phyloP scores from a whole-genome alignment of 768 basidiomycete species.

The Lanmaoa pseudosensibilis region DNA sequence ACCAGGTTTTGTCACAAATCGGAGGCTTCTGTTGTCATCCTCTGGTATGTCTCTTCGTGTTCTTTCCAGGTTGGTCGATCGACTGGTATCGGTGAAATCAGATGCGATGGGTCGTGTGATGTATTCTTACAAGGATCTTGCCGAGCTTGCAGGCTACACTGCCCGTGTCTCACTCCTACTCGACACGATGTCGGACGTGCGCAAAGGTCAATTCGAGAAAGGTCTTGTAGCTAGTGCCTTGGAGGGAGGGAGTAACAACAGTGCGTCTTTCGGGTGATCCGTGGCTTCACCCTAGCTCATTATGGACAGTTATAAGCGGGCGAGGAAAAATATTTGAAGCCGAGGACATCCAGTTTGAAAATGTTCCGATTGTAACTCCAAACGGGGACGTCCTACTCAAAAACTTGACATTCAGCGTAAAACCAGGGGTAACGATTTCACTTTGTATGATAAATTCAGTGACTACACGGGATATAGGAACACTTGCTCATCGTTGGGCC shows the following conservation, averaged over 20 bases:
- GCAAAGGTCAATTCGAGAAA: constrained; percentile 84
- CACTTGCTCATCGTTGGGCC: constrained; percentile 92
- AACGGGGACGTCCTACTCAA: constrained; percentile 91
- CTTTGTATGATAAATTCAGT: background rate
- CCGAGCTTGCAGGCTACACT: constrained; percentile 95
- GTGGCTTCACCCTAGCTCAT: constrained; percentile 1
- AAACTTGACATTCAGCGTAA: constrained; percentile 84
- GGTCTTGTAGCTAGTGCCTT: constrained; percentile 74
- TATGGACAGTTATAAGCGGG: constrained; percentile 65
- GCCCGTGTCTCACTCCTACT: constrained; percentile 85
- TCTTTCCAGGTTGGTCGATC: background rate
- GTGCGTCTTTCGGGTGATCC: constrained; percentile 43
- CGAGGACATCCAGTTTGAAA: constrained; percentile 88
- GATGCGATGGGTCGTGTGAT: constrained; percentile 96
- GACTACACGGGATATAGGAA: constrained; percentile 50
- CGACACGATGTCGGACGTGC: constrained; percentile 88
- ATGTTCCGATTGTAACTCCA: constrained; percentile 93
- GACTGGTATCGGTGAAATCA: constrained; percentile 23
- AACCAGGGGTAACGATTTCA: constrained; percentile 62
- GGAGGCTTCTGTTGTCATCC: constrained; percentile 83
- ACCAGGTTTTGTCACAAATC: constrained; percentile 94
- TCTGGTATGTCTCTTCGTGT: constrained; percentile 50
- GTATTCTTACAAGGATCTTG: constrained; percentile 96
- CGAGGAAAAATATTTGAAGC: constrained; percentile 80
- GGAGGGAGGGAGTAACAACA: constrained; percentile 70